These are phyloP conservation scores for Pulicaria dysenterica DNA, from an alignment of 129 eudicot genomes.

Conservation along the genomic window DNA sequence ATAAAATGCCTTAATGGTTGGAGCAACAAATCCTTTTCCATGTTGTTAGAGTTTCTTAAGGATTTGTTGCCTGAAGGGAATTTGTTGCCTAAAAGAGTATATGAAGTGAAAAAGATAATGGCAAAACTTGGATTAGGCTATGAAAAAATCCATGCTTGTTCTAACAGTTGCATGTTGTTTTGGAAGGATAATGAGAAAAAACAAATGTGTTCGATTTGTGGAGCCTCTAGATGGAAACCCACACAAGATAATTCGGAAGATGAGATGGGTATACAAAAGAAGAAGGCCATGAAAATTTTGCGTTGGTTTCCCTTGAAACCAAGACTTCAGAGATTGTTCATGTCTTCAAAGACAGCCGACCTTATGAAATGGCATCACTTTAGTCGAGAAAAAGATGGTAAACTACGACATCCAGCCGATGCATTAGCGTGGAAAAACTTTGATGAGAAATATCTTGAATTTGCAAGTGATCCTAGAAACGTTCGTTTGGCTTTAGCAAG, in stretches of 20 bases:
- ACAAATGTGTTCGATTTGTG: neutral
- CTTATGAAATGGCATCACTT: too few species aligned
- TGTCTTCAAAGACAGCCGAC: too few species aligned
- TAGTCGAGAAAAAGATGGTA: too few species aligned
- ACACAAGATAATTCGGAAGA: neutral
- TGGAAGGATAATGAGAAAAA: neutral
- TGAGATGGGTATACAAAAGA: neutral
- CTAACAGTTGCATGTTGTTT: neutral
- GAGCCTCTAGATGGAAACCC: neutral
- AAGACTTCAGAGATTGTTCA: too few species aligned
- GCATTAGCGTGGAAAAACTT: too few species aligned
- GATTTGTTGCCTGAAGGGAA: neutral
- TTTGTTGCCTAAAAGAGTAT: neutral
- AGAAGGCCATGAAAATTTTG: too few species aligned
- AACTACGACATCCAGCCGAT: too few species aligned
- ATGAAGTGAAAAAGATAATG: neutral
- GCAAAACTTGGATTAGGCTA: neutral
- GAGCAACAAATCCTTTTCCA: conserved; percentile 8
- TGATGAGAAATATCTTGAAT: neutral
- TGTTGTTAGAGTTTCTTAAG: neutral
- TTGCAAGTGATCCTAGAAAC: neutral
- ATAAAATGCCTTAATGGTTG: conserved; percentile 2
- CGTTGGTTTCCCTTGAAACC: too few species aligned
- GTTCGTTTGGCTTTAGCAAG: neutral
- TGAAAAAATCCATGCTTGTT: neutral